Evolutionary conservation across 2,329 filamentous ascomycete genomes (phyloP), one percentile per base, ranked within the genome.

Genomic region (Aureobasidium sp.): DNA sequence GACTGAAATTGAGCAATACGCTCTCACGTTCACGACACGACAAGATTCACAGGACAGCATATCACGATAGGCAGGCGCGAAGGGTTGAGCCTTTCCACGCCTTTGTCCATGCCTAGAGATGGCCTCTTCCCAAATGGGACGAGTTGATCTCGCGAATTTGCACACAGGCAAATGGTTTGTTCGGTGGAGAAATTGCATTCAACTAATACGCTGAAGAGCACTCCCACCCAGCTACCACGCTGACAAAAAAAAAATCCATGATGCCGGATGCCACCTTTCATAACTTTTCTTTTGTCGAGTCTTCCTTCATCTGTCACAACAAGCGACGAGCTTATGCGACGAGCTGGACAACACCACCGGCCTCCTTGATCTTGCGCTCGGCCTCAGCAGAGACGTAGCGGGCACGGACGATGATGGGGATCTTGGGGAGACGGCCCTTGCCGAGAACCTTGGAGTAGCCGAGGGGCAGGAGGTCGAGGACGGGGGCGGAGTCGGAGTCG

Each of bases 401-500:
- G 72, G 94, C 93, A 77, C 90, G 90, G 70, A 99, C 92, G 74
- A 99, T 90, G 74, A 99, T 80, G 71, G 94, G 94, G 74, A 97
- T 86, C 76, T 93, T 84, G 75, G 94, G 93, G 74, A 97, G 84
- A 76, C 93, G 88, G 80, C 94, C 94, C 87, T 99, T 99, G 79
- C 94, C 95, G 77, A 99, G 89, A 71, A 99, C 87, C 85, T 99
- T 99, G 77, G 91, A 90, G 87, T 97, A 99, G 73, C 95, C 94
- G 79, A 96, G 88, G 73, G 91, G 85, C 68, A 97, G 88, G 79
- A 99, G 90, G 83, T 99, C 93, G 83, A 99, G 87, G 76, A 99
- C 94, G 77, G 94, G 94, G 68, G 93, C 91, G 78, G 90, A 96
- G 80, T 96, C 91, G 78, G 89, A 92, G 79, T 95, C 90, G 78